phyloP scores from a whole-genome alignment of 2,329 filamentous ascomycete species.

The Aspergillus transmontanensis region DNA sequence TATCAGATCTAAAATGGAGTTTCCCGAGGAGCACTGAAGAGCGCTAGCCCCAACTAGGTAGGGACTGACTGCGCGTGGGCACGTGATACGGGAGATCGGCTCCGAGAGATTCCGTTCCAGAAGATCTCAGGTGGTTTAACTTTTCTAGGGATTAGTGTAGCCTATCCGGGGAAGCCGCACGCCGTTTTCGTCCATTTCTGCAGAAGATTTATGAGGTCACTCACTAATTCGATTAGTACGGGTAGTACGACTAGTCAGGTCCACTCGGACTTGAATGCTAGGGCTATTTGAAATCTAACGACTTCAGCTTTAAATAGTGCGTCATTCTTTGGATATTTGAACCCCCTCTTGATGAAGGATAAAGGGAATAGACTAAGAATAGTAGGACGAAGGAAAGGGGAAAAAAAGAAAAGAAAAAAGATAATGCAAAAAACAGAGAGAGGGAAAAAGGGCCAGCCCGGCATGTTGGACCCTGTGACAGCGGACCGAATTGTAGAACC shows the following conservation, averaged over 20 bases:
- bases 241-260: not conserved
- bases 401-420: not conserved
- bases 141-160: not conserved
- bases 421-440: not conserved
- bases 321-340: not conserved
- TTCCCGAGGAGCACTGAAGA: not conserved
- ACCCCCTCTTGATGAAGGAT: not conserved
- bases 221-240: too few relatives aligned
- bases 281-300: not conserved
- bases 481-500: slow-evolving; percentile 1
- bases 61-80: not conserved
- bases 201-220: not conserved
- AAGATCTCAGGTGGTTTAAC: not conserved
- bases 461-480: slow-evolving; percentile 8
- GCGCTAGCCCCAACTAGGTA: not conserved
- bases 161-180: not conserved
- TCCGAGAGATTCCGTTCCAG: slow-evolving; percentile 6
- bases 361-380: not conserved
- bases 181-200: slow-evolving; percentile 10
- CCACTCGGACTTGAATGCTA: not conserved
- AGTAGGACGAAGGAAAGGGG: too few relatives aligned
- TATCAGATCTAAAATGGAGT: not conserved
- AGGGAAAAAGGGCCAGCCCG: not conserved
- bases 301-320: not conserved
- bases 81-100: slow-evolving; percentile 19